Percentiles rank a stretch among this genome's conserved stretches.
Conservation (phyloP, 2,329 filamentous ascomycete species). For the Aureobasidium subglaciale region DNA sequence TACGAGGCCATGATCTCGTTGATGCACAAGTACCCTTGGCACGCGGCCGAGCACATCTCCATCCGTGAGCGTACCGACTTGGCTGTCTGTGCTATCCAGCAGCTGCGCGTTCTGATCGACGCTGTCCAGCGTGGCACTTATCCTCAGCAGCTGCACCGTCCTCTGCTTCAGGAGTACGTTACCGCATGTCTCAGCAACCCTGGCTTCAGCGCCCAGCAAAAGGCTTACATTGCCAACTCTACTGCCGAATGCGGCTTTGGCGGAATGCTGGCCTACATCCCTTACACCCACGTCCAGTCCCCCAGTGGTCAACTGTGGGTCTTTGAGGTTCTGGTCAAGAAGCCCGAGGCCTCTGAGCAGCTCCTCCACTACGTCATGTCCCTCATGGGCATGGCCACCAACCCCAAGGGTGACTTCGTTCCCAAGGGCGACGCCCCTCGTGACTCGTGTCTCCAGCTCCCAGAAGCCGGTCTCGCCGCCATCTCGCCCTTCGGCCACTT, state of each 20-base stretch:
- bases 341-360: constrained; percentile 19
- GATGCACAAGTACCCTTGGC: constrained; percentile 50
- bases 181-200: constrained; percentile 26
- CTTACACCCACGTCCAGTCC: constrained; percentile 22
- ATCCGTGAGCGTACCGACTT: constrained; percentile 41
- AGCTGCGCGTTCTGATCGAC: constrained; percentile 23
- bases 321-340: constrained; percentile 25
- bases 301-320: too few species aligned
- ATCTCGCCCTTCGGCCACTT: constrained; percentile 18
- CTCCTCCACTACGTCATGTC: constrained; percentile 20
- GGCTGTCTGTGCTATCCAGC: constrained; percentile 30
- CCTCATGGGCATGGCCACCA: not conserved
- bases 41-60: constrained; percentile 37
- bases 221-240: constrained; percentile 20
- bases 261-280: constrained; percentile 20
- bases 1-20: constrained; percentile 48
- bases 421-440: constrained; percentile 23
- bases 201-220: constrained; percentile 30
- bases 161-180: constrained; percentile 27
- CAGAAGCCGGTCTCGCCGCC: constrained; percentile 7
- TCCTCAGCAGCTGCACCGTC: constrained; percentile 18
- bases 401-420: not conserved
- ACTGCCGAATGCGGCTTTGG: constrained; percentile 20
- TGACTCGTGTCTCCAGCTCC: constrained; percentile 21
- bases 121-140: constrained; percentile 18